A percentile compares a stretch with the other conserved stretches of the same genome.
These are phyloP conservation scores for Trichoderma aggressivum DNA, from an alignment of 2,329 filamentous ascomycete genomes.

Conservation along the genomic window DNA sequence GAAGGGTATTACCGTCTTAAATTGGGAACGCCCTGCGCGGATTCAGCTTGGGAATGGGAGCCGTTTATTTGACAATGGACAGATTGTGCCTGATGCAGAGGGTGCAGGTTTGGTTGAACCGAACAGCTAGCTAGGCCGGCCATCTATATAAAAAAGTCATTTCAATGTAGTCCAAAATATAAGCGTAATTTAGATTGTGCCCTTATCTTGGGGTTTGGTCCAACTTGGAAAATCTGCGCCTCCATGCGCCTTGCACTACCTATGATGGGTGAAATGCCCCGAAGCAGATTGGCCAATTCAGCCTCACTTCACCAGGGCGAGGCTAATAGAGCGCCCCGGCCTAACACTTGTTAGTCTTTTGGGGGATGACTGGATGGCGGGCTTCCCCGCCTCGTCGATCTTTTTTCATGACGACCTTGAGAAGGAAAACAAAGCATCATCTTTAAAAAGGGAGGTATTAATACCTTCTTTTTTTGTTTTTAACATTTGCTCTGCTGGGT, in stretches of 20 bases:
- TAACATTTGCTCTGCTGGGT: background rate
- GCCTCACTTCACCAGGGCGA: slow-evolving; percentile 1
- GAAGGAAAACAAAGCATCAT: background rate
- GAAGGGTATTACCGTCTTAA: too few relatives aligned
- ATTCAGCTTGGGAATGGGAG: too few relatives aligned
- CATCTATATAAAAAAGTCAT: too few relatives aligned
- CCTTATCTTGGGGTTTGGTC: background rate
- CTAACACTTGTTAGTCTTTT: background rate
- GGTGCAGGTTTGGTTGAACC: too few relatives aligned
- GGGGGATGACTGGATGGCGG: background rate
- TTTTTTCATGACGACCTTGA: background rate
- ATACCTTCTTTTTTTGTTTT: background rate
- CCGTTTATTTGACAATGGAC: too few relatives aligned
- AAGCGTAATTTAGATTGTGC: background rate
- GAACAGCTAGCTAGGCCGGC: too few relatives aligned
- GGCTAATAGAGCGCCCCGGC: background rate
- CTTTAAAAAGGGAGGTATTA: background rate
- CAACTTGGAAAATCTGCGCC: background rate
- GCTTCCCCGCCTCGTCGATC: slow-evolving; percentile 1
- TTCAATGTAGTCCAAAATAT: background rate
- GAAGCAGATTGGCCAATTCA: background rate
- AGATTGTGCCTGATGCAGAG: too few relatives aligned
- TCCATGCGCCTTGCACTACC: background rate
- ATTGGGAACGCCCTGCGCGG: too few relatives aligned
- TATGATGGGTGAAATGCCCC: background rate